A percentile compares a stretch with the other conserved stretches of the same genome.
phyloP scores from a whole-genome alignment of 805 yeast species.

The Barnettozyma sucrosica region DNA sequence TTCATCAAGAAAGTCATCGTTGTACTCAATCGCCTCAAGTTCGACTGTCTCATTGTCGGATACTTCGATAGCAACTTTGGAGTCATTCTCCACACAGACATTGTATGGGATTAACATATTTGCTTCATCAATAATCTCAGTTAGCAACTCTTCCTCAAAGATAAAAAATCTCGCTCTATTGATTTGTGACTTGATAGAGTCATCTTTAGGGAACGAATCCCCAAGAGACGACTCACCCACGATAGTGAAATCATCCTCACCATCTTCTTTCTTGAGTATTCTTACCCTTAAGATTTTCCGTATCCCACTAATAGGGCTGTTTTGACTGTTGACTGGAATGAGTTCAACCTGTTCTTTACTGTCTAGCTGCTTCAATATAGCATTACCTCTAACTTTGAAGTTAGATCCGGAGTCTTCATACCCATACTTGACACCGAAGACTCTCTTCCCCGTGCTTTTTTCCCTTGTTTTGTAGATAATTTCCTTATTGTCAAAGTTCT shows the following conservation, averaged over 20 bases:
- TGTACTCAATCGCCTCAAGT: conserved; percentile 52
- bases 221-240: conserved; percentile 47
- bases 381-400: conserved; percentile 62
- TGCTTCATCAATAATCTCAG: conserved; percentile 73
- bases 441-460: conserved; percentile 43
- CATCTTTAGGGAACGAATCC: conserved; percentile 18
- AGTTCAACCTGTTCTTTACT: conserved; percentile 36
- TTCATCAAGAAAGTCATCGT: conserved; percentile 29
- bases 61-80: conserved; percentile 59
- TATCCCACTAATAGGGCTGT: conserved; percentile 24
- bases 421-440: conserved; percentile 82
- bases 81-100: conserved; percentile 56
- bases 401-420: conserved; percentile 87
- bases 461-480: conserved; percentile 62
- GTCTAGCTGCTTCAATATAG: conserved; percentile 50
- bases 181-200: conserved; percentile 49
- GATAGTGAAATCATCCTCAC: conserved; percentile 44
- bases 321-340: conserved; percentile 29
- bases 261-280: conserved; percentile 48
- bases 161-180: conserved; percentile 63
- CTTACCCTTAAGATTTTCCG: conserved; percentile 53
- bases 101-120: conserved; percentile 60
- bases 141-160: conserved; percentile 86
- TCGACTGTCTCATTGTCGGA: conserved; percentile 58
- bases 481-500: conserved; percentile 39